Conservation (phyloP, 2,329 filamentous ascomycete genomes). For the Aspergillus transmontanensis region DNA sequence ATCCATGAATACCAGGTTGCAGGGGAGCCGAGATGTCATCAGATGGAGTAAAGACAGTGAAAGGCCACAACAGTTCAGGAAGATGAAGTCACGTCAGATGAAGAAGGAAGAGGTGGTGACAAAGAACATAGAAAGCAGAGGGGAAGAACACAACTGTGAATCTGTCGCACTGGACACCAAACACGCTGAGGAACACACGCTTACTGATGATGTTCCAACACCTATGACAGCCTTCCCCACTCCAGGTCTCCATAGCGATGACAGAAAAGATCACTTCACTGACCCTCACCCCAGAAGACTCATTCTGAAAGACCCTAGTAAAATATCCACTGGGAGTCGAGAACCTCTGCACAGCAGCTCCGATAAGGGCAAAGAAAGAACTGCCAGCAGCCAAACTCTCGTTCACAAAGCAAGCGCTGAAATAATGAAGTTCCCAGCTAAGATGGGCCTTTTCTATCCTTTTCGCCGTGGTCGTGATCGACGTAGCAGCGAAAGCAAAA, state of each 20-base stretch:
- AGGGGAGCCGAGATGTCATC: neutral
- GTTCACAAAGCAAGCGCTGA: constrained; percentile 3
- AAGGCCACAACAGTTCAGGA: neutral
- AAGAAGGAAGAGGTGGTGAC: constrained; percentile 1
- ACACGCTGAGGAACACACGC: constrained; percentile 6
- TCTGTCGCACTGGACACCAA: constrained; percentile 5
- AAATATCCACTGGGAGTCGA: constrained; percentile 11
- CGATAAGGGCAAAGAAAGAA: neutral
- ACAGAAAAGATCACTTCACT: neutral
- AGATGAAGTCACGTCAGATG: neutral
- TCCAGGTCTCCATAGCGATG: neutral
- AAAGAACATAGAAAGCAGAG: neutral
- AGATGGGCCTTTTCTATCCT: constrained; percentile 19
- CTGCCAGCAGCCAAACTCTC: neutral
- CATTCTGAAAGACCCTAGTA: constrained; percentile 4
- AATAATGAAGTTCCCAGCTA: constrained; percentile 12
- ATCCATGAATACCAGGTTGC: constrained; percentile 2
- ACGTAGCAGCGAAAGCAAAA: constrained; percentile 7
- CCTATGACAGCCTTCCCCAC: constrained; percentile 3
- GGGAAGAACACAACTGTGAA: constrained; percentile 7
- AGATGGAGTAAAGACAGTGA: neutral
- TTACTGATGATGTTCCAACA: constrained; percentile 6
- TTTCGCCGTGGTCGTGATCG: constrained; percentile 19
- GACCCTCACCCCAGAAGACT: neutral
- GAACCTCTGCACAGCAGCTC: neutral